These are phyloP conservation scores for Syzygium grande DNA, from an alignment of 345 rosid species.

Conservation along the genomic window DNA sequence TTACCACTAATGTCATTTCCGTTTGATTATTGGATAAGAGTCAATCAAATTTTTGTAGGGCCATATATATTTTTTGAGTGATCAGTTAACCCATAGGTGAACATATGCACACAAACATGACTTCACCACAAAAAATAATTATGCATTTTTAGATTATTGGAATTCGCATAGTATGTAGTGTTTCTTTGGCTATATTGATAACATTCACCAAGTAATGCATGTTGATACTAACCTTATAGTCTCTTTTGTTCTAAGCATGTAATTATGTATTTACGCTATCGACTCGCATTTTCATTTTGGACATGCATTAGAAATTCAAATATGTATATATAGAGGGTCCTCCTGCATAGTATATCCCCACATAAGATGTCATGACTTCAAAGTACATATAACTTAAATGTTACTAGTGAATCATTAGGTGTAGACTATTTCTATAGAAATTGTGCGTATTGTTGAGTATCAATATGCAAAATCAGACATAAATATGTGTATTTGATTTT, in stretches of 20 bases:
- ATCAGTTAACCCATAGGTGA: too few species aligned
- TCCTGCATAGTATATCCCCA: not conserved
- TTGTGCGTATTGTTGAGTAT: not conserved
- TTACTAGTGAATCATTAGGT: not conserved
- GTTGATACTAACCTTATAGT: not conserved
- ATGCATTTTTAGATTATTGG: too few species aligned
- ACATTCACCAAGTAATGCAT: not conserved
- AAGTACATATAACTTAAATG: not conserved
- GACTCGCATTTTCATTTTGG: not conserved
- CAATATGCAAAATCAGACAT: not conserved
- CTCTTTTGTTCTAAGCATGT: not conserved
- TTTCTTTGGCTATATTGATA: not conserved
- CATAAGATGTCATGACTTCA: not conserved
- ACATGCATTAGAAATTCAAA: not conserved
- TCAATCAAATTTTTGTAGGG: too few species aligned
- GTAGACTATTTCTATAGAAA: not conserved
- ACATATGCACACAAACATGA: too few species aligned
- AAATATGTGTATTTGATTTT: not conserved
- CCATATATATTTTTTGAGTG: too few species aligned
- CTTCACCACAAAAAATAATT: too few species aligned
- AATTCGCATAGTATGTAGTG: too few species aligned
- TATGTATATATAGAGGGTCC: not conserved
- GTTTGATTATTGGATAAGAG: too few species aligned
- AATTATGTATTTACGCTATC: not conserved
- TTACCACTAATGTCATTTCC: too few species aligned